Evolutionary conservation across 345 rosid genomes (phyloP), one percentile per base, ranked within the genome.

Genomic region (Eucalyptus victrix): DNA sequence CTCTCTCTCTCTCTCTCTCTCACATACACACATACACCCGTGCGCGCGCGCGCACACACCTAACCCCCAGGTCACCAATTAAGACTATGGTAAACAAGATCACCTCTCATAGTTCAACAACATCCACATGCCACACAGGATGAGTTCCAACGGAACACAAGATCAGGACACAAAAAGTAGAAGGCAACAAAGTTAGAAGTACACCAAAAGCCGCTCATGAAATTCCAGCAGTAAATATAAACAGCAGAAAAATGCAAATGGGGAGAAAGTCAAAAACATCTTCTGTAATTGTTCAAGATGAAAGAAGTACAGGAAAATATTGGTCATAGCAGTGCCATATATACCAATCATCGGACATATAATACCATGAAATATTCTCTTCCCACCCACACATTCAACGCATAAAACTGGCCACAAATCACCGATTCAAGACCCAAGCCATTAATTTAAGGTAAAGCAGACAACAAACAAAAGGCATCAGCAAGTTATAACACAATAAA

Each of bases 1-100:
- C 60, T 54, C 60, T 54, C 60, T 91, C 94, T 97, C 94, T 91
- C 53, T 13, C 49, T 53, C 24, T 19, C 60, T 54, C 60, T 54
- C 58, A 3, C 49, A 47, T 12, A 47, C 10, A 44, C 45, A 44
- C 45, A 44, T 12, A 9, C 49, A 47, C 44, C 40, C 40, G 40
- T 12, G 11, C 49, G 11, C 49, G 3, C 49, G 12, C 49, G 11
- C 49, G 11, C 49, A 12, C 49, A 49, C 50, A 49, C 53, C 53
- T 50, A 50, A 5, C 53, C 60, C 26, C 28, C 60, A 54, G 28
- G 26, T 54, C 60, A 4, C 60, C 87, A 9, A 56, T 62, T 62
- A 14, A 62, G 76, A n/a, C 11, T 7, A 12, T 14, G 18, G 34
- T 30, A 62, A 14, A 62, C 18, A 3, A 62, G 17, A 62, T 62